Evolutionary conservation across 169 alveolate genomes (phyloP), one percentile per base, ranked within the genome.

Genomic region (Plasmodium yoelii): DNA sequence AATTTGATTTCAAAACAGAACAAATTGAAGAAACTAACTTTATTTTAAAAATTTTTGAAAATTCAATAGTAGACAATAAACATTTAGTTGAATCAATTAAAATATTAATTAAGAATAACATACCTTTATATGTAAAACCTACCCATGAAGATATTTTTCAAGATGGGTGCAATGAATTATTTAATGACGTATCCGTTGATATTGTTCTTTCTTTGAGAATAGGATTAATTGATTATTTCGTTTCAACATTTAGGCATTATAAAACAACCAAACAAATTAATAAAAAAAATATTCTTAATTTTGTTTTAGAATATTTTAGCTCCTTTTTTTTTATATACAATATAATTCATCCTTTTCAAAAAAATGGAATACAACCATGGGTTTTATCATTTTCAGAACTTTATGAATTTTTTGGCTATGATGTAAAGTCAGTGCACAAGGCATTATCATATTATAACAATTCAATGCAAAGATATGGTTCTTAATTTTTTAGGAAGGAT

Each of bases 341-440:
- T 19, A 18, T 75, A 15, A 51, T 75, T 46, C 88, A 75, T 68
- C 88, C 88, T n/a, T 75, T 75, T 75, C 18, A 75, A 34, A 42
- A 75, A 67, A 67, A 75, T 67, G 88, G 88, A 39, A 75, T 75
- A n/a, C 88, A 75, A 42, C 88, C 88, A 49, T 75, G 88, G 88
- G 88, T 63, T 46, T 64, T 75, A 56, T 75, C 88, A 4, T 34
- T 47, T 34, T 47, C 88, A 12, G 88, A 75, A 56, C 15, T 75
- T 5, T 75, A 75, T 49, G 88, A 75, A 24, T 75, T 75, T 75
- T 75, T 46, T 49, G 53, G 73, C n/a, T 75, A 75, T 56, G 26
- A 67, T 56, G 65, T 63, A 9, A 51, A 53, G 2, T 75, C 72
- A 5, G 57, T 75, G 46, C 18, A 67, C 24, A 65, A 75, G 49